Percentiles rank a stretch among this genome's conserved stretches.
phyloP scores from a whole-genome alignment of 2,329 filamentous ascomycete species.

The Trichoderma sp. region DNA sequence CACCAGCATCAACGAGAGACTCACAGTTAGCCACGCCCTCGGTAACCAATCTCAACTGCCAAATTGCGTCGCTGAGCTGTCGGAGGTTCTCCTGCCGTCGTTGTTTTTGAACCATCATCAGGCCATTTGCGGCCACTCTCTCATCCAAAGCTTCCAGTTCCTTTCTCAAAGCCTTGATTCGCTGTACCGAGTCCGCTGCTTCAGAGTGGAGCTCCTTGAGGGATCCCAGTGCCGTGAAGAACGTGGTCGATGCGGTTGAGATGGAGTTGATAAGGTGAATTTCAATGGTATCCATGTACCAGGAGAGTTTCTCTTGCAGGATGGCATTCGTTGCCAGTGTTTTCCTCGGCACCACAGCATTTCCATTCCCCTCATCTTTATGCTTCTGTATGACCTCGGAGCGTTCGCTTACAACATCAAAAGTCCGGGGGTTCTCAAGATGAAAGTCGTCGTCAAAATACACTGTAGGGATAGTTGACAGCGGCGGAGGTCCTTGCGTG shows the following conservation, averaged over 20 bases:
- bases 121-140: constrained; percentile 79
- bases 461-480: constrained; percentile 87
- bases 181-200: constrained; percentile 83
- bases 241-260: constrained; percentile 90
- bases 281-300: constrained; percentile 99
- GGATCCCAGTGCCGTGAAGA: constrained; percentile 91
- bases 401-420: constrained; percentile 93
- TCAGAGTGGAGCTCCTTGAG: constrained; percentile 88
- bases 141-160: constrained; percentile 80
- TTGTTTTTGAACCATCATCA: constrained; percentile 82
- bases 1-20: constrained; percentile 75
- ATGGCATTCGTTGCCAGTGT: constrained; percentile 95
- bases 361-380: constrained; percentile 56
- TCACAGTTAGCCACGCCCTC: constrained; percentile 75
- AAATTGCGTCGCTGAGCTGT: constrained; percentile 76
- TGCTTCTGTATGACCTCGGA: constrained; percentile 83
- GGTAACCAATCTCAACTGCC: constrained; percentile 78
- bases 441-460: constrained; percentile 97
- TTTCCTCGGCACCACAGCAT: constrained; percentile 64
- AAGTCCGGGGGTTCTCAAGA: constrained; percentile 91
- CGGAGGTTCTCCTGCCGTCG: constrained; percentile 79
- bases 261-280: constrained; percentile 96
- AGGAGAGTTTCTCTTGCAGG: constrained; percentile 94
- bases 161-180: constrained; percentile 76
- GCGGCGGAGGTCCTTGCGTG: constrained; percentile 71